Percentiles rank a stretch among this genome's conserved stretches.
Conservation (phyloP, 1,284 basidiomycete species). For the Austroboletus novae-zelandiae region DNA sequence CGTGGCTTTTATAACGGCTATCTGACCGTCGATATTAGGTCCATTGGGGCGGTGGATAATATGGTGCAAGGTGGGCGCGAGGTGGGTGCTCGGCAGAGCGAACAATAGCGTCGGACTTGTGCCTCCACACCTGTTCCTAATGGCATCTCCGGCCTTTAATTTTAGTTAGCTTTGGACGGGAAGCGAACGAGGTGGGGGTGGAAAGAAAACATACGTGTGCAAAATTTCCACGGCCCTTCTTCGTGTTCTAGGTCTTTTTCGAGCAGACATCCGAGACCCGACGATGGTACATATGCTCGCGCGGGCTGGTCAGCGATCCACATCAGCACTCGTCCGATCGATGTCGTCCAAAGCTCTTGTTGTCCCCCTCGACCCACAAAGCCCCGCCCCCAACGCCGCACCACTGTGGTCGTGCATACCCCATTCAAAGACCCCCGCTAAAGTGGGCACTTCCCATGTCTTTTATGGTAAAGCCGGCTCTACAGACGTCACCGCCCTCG, state of each 20-base stretch:
- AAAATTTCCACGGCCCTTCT: too few species aligned
- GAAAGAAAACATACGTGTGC: too few species aligned
- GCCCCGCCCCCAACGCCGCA: slow-evolving; percentile 25
- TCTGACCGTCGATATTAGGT: background rate
- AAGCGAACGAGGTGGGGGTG: too few species aligned
- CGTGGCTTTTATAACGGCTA: background rate
- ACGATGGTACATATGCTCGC: slow-evolving; percentile 22
- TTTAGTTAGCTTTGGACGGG: too few species aligned
- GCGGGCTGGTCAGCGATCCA: slow-evolving; percentile 18
- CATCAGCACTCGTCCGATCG: slow-evolving; percentile 22
- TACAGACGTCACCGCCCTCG: slow-evolving; percentile 48
- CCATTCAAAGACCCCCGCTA: slow-evolving; percentile 46
- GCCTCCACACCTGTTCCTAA: too few species aligned
- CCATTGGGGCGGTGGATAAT: background rate
- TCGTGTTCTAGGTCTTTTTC: background rate
- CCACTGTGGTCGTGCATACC: slow-evolving; percentile 45
- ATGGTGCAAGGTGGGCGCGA: too few species aligned
- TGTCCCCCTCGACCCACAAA: slow-evolving; percentile 42
- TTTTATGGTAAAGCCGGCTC: slow-evolving; percentile 53
- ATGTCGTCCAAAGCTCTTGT: slow-evolving; percentile 43
- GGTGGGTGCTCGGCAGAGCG: too few species aligned
- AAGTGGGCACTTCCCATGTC: slow-evolving; percentile 61
- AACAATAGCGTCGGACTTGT: too few species aligned
- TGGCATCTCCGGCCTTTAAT: too few species aligned
- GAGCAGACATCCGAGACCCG: slow-evolving; percentile 18